Evolutionary conservation across 176 grass and related monocot species (phyloP).

Genomic region (Elymus sibiricus): DNA sequence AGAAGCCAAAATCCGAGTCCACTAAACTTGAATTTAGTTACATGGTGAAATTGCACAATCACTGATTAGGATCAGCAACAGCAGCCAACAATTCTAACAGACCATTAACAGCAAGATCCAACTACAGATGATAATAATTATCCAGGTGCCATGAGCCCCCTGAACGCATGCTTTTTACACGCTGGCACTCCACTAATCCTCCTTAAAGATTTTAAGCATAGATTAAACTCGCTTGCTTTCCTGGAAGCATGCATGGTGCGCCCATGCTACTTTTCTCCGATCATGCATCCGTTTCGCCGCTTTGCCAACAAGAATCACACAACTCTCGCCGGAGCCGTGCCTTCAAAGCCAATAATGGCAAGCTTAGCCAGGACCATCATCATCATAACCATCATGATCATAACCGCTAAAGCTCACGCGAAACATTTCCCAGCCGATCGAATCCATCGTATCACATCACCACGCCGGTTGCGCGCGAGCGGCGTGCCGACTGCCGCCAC

Average conservation of each 20-base stretch:
- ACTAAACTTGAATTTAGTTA: too few species aligned
- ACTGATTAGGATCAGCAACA: too few species aligned
- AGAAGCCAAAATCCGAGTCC: too few species aligned
- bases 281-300: not conserved
- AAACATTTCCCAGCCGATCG: conserved; percentile 1
- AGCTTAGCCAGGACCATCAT: conserved; percentile 18
- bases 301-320: conserved; percentile 24
- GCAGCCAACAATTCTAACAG: too few species aligned
- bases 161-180: too few species aligned
- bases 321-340: conserved; percentile 27
- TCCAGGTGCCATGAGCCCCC: too few species aligned
- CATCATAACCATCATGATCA: not conserved
- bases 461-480: not conserved
- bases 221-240: not conserved
- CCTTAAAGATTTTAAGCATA: not conserved
- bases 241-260: not conserved
- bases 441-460: conserved; percentile 29
- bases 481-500: conserved; percentile 3
- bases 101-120: too few species aligned
- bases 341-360: conserved; percentile 50
- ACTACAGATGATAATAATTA: too few species aligned
- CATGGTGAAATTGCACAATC: too few species aligned
- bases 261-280: conserved; percentile 11
- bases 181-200: not conserved
- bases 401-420: not conserved